A percentile compares a stretch with the other conserved stretches of the same genome.
These are phyloP conservation scores for Bondarzewia mesenterica DNA, from an alignment of 1,284 basidiomycete species.

Conservation along the genomic window DNA sequence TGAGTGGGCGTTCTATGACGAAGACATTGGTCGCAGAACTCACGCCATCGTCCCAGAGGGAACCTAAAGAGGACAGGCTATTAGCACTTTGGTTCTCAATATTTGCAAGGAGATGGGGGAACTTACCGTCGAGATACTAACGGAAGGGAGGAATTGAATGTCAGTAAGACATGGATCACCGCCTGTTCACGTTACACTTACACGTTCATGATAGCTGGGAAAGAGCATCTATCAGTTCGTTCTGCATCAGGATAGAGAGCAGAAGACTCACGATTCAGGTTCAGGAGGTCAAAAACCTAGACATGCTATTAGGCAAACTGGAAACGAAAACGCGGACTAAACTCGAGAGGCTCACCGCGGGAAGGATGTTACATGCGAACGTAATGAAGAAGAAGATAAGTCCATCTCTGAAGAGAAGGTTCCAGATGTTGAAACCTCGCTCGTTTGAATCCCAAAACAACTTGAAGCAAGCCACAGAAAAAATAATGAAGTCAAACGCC, in stretches of 20 bases:
- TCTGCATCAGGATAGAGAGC: slow-evolving; percentile 1
- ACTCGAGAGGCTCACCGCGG: slow-evolving; percentile 39
- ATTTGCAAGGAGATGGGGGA: background rate
- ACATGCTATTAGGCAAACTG: background rate
- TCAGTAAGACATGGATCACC: background rate
- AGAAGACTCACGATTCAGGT: slow-evolving; percentile 46
- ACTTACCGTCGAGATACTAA: slow-evolving; percentile 19
- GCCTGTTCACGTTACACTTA: slow-evolving; percentile 25
- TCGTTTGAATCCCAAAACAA: slow-evolving; percentile 36
- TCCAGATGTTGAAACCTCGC: slow-evolving; percentile 46
- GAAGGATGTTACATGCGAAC: slow-evolving; percentile 56
- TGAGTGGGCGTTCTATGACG: background rate
- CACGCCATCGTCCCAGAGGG: slow-evolving; percentile 61
- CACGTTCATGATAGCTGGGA: slow-evolving; percentile 57
- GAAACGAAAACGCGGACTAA: background rate
- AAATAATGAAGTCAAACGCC: slow-evolving; percentile 55
- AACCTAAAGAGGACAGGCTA: slow-evolving; percentile 23
- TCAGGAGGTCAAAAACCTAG: slow-evolving; percentile 44
- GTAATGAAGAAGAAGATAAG: slow-evolving; percentile 58
- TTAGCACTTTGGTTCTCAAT: background rate
- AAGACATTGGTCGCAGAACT: slow-evolving; percentile 13
- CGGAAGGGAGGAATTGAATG: background rate
- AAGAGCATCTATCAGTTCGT: background rate
- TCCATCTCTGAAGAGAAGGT: slow-evolving; percentile 63
- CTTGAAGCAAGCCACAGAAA: slow-evolving; percentile 26